Conservation (phyloP, 352 stramenopile species). For the Phytophthora hybrid region DNA sequence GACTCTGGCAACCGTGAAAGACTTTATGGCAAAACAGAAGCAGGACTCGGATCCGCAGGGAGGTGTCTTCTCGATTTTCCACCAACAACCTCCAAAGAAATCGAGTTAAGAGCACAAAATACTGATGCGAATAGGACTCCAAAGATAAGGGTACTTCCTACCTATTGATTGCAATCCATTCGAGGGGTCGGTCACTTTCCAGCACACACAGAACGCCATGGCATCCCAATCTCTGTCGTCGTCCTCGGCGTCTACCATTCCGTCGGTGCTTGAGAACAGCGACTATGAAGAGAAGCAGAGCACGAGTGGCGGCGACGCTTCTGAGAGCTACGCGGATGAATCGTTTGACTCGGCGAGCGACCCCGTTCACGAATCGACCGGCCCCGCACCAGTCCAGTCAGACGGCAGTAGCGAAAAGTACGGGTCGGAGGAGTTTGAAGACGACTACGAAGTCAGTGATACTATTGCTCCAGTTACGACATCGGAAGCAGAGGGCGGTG, state of each 20-base stretch:
- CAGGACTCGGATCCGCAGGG: conserved; percentile 24
- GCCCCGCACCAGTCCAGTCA: neutral
- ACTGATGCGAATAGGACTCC: neutral
- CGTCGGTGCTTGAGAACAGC: conserved; percentile 20
- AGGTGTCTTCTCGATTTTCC: conserved; percentile 43
- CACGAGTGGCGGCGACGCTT: neutral
- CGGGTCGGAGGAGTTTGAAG: conserved; percentile 30
- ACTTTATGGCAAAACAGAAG: conserved; percentile 40
- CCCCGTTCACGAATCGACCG: neutral
- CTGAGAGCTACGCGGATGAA: conserved; percentile 20
- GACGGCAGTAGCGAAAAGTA: conserved; percentile 22
- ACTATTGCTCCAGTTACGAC: neutral
- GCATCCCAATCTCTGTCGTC: conserved; percentile 11
- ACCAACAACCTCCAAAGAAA: conserved; percentile 28
- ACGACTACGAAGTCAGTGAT: conserved; percentile 6
- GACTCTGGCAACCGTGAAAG: conserved; percentile 41
- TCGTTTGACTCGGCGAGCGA: conserved; percentile 29
- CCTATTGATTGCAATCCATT: neutral
- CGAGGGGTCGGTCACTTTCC: neutral
- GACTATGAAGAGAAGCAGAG: conserved; percentile 10
- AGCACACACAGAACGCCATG: conserved; percentile 2
- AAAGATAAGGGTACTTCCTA: neutral
- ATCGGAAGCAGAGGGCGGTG: neutral
- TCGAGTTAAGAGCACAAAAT: conserved; percentile 6
- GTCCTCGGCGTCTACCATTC: conserved; percentile 13